Conservation (phyloP, 164 flowering plant species). For the grape (Vitis vinifera) region ASM3070453v1 NC_081809.1:10351501-10352000, state of each 20-base stretch:
- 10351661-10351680: slow-evolving; percentile 30
- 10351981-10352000: slow-evolving; percentile 92
- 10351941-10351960: slow-evolving; percentile 71
- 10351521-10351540: slow-evolving; percentile 71
- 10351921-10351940: slow-evolving; percentile 56
- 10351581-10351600: slow-evolving; percentile 64
- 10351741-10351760: slow-evolving; percentile 70
- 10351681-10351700: slow-evolving; percentile 65
- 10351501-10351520: slow-evolving; percentile 83
- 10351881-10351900: slow-evolving; percentile 71
- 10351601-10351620: slow-evolving; percentile 78
- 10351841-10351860: slow-evolving; percentile 76
- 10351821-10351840: slow-evolving; percentile 78
- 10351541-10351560: slow-evolving; percentile 42
- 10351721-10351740: slow-evolving; percentile 77
- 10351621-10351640: slow-evolving; percentile 92
- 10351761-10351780: slow-evolving; percentile 53
- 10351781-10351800: slow-evolving; percentile 73
- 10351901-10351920: slow-evolving; percentile 51
- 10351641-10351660: slow-evolving; percentile 50
- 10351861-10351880: slow-evolving; percentile 89
- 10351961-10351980: slow-evolving; percentile 81
- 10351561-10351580: slow-evolving; percentile 69
- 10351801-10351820: slow-evolving; percentile 78
- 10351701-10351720: slow-evolving; percentile 69